A percentile compares a stretch with the other conserved stretches of the same genome.
Evolutionary conservation across 2,329 filamentous ascomycete genomes (phyloP).

Genomic region (Trichoderma semiorbis): DNA sequence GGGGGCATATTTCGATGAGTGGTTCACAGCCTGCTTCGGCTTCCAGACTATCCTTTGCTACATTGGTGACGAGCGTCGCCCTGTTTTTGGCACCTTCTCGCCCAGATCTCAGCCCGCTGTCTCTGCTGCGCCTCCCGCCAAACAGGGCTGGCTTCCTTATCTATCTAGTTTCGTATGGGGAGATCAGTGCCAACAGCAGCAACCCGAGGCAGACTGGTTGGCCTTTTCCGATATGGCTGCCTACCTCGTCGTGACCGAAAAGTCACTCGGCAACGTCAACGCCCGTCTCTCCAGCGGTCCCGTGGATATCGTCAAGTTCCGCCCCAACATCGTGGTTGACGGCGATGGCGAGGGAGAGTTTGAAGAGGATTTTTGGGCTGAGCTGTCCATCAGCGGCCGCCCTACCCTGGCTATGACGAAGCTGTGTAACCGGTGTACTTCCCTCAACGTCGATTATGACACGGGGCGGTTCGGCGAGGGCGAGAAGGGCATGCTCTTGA

Average conservation of each 20-base stretch:
- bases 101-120: constrained; percentile 33
- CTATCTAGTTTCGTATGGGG: constrained; percentile 33
- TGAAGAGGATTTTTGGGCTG: constrained; percentile 71
- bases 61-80: constrained; percentile 58
- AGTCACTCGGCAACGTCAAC: constrained; percentile 66
- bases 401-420: constrained; percentile 57
- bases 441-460: constrained; percentile 67
- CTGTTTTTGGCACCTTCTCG: constrained; percentile 56
- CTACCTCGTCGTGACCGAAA: constrained; percentile 67
- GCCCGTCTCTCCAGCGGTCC: constrained; percentile 48
- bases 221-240: constrained; percentile 74
- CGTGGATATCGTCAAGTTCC: constrained; percentile 65
- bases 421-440: constrained; percentile 67
- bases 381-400: constrained; percentile 44
- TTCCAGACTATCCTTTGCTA: constrained; percentile 60
- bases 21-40: constrained; percentile 67
- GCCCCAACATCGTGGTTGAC: constrained; percentile 68
- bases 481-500: constrained; percentile 59
- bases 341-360: constrained; percentile 54
- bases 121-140: constrained; percentile 11
- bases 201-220: constrained; percentile 47
- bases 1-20: constrained; percentile 56
- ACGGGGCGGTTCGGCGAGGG: constrained; percentile 58
- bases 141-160: constrained; percentile 35
- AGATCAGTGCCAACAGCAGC: background rate